Evolutionary conservation across 2,329 filamentous ascomycete genomes (phyloP).

Genomic region (Fusarium dlaminii): DNA sequence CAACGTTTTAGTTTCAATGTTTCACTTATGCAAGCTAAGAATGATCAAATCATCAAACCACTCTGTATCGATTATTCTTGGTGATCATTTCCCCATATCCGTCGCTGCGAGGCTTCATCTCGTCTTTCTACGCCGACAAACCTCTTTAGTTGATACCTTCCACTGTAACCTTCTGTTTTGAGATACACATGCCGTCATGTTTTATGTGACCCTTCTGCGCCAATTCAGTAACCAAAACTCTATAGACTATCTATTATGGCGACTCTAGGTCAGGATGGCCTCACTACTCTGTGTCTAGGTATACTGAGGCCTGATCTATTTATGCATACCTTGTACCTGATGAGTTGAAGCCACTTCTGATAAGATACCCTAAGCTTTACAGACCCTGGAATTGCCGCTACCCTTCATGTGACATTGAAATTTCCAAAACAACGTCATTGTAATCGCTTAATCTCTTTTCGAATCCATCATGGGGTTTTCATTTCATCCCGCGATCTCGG

Average conservation of each 20-base stretch:
- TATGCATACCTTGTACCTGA: background rate
- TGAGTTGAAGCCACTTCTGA: background rate
- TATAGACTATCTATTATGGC: background rate
- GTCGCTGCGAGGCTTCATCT: background rate
- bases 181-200: background rate
- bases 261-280: background rate
- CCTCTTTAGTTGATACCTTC: too few relatives aligned
- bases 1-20: background rate
- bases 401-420: background rate
- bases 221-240: background rate
- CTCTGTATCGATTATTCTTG: background rate
- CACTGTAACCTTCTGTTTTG: background rate
- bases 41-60: background rate
- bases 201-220: background rate
- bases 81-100: background rate
- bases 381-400: background rate
- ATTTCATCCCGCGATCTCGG: conserved; percentile 61
- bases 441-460: conserved; percentile 58
- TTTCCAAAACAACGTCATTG: conserved; percentile 60
- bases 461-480: conserved; percentile 62
- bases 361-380: background rate
- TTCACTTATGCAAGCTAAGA: background rate
- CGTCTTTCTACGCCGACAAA: background rate
- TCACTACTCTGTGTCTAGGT: background rate
- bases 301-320: background rate